phyloP scores from a whole-genome alignment of 2,329 filamentous ascomycete genomes.

The Alternaria gansuensis region DNA sequence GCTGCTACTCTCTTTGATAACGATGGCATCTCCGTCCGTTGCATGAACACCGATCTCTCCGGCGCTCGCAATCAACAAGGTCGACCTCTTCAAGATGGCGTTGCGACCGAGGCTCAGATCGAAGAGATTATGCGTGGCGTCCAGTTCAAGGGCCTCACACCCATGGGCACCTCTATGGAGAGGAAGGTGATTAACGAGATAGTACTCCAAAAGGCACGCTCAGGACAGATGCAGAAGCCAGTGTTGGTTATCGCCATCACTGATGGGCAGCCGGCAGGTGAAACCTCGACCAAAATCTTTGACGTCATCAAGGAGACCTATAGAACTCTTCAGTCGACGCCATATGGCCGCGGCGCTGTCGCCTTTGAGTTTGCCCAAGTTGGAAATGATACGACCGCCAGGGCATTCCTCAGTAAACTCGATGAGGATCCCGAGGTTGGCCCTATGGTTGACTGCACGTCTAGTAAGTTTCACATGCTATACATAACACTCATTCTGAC shows the following conservation, averaged over 20 bases:
- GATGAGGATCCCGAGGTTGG: slow-evolving; percentile 71
- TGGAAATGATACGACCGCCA: slow-evolving; percentile 71
- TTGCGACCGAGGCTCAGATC: slow-evolving; percentile 66
- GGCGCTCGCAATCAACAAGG: slow-evolving; percentile 38
- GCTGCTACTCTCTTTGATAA: slow-evolving; percentile 74
- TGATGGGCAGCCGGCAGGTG: slow-evolving; percentile 71
- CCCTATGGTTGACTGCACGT: slow-evolving; percentile 71
- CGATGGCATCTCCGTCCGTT: slow-evolving; percentile 72
- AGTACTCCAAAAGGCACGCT: slow-evolving; percentile 62
- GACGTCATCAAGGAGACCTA: slow-evolving; percentile 65
- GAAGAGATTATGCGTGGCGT: slow-evolving; percentile 66
- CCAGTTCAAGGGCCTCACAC: slow-evolving; percentile 71
- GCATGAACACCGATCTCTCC: slow-evolving; percentile 70
- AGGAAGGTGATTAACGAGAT: slow-evolving; percentile 71
- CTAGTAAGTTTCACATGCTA: slow-evolving; percentile 61
- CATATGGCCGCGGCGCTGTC: slow-evolving; percentile 66
- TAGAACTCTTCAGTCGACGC: slow-evolving; percentile 52
- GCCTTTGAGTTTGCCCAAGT: slow-evolving; percentile 75
- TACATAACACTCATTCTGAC: slow-evolving; percentile 14
- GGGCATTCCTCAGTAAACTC: slow-evolving; percentile 70
- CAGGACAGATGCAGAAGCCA: slow-evolving; percentile 67
- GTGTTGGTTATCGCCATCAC: slow-evolving; percentile 72
- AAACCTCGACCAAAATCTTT: slow-evolving; percentile 64
- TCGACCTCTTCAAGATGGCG: slow-evolving; percentile 61
- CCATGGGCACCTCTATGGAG: slow-evolving; percentile 69